phyloP scores from a whole-genome alignment of 2,329 filamentous ascomycete genomes.

The Tolypocladium tropicale region DNA sequence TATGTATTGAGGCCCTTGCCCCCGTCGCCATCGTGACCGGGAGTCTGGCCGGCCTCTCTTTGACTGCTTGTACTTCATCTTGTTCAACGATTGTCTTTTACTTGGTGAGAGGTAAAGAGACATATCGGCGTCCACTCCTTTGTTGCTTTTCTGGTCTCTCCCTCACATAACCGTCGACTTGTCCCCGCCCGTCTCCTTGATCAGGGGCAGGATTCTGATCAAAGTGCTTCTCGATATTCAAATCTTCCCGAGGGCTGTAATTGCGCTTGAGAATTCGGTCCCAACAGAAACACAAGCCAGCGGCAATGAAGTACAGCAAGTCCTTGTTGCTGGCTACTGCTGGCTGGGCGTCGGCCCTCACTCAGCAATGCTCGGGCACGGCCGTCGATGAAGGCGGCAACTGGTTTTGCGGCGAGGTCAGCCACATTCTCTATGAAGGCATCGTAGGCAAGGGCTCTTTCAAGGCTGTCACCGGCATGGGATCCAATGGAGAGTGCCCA shows the following conservation, averaged over 20 bases:
- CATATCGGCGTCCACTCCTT: background rate
- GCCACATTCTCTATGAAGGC: slow-evolving; percentile 56
- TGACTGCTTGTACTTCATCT: background rate
- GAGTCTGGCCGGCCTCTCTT: background rate
- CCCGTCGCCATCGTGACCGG: background rate
- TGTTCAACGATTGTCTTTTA: background rate
- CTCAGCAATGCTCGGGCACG: slow-evolving; percentile 24
- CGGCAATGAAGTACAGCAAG: slow-evolving; percentile 20
- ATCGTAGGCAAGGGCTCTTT: slow-evolving; percentile 52
- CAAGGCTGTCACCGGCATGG: slow-evolving; percentile 53
- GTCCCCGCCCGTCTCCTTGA: background rate
- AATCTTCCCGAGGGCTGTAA: background rate
- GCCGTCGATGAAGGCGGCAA: slow-evolving; percentile 39
- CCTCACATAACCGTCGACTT: background rate
- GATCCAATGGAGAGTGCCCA: slow-evolving; percentile 41
- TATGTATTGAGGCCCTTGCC: background rate
- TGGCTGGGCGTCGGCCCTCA: slow-evolving; percentile 18
- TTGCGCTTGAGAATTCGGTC: background rate
- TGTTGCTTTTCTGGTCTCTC: background rate
- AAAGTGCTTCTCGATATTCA: background rate
- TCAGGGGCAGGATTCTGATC: background rate
- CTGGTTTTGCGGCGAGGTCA: slow-evolving; percentile 55
- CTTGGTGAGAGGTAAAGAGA: background rate
- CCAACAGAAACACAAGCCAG: background rate
- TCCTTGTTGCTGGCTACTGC: slow-evolving; percentile 16